Evolutionary conservation across 164 flowering plant genomes (phyloP), one percentile per base, ranked within the genome.

Genomic region (Warburgia ugandensis): DNA sequence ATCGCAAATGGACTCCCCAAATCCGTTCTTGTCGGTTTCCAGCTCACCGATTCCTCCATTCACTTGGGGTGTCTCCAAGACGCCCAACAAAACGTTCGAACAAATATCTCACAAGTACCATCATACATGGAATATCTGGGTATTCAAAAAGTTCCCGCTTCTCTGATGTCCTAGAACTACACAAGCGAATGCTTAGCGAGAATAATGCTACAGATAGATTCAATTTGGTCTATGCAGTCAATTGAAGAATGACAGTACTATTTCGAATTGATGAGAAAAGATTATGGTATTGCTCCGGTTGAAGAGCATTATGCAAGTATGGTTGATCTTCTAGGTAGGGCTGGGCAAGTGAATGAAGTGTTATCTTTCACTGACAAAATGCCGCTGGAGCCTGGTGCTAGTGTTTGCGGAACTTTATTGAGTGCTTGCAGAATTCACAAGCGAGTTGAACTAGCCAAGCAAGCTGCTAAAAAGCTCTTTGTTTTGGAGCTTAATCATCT

Each of bases 241-340:
- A 41, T 50, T 5, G 52, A 56, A 43, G 52, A 62, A 56, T 56
- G 66, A 56, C 45, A 53, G 61, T 4, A 4, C 3, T 44, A 42
- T 17, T 62, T 62, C 22, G 31, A 62, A 5, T 43, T 28, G 14
- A 56, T 62, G 52, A 29, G 21, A 9, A 45, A 40, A 29, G 48
- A 56, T 22, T 50, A 42, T 37, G 66, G 61, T 13, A 62, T 62
- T 44, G 19, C 27, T 29, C 61, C 66, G 19, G 5, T 17, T 20
- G 61, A 50, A 29, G 66, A 62, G 23, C 66, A 62, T 41, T 64
- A 57, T 58, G 62, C 59, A 22, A 58, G 68, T 35, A 58, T 64
- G 39, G 59, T 64, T 7, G 59, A 64, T 16, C 44, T 64, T 29
- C 48, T 64, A 31, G 59, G 54, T 27, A 38, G 68, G 41, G 55